Percentiles rank a stretch among this genome's conserved stretches.
phyloP scores from a whole-genome alignment of 2,329 filamentous ascomycete species.

The Coniosporium tulheliwenetii region DNA sequence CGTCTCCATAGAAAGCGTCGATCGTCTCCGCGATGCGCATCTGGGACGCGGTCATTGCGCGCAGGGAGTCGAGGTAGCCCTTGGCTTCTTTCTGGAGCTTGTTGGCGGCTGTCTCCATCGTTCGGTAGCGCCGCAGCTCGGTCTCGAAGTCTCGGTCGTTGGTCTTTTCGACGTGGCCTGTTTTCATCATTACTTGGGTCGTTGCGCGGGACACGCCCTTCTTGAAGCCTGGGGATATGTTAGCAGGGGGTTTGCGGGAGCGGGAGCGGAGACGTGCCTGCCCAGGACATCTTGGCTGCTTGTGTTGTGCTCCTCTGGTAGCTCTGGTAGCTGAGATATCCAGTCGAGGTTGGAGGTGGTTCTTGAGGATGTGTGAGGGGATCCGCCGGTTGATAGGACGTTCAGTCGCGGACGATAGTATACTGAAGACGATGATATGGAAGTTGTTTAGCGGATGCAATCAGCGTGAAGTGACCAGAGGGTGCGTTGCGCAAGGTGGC shows the following conservation, averaged over 20 bases:
- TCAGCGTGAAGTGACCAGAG: too few species aligned
- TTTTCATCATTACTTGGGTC: conserved; percentile 99
- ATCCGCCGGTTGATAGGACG: too few species aligned
- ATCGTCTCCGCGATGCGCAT: conserved; percentile 99
- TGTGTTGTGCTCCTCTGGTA: neutral
- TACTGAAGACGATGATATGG: too few species aligned
- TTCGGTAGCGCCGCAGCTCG: conserved; percentile 80
- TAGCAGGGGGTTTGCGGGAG: conserved; percentile 6
- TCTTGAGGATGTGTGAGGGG: too few species aligned
- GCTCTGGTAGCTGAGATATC: too few species aligned
- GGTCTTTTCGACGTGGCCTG: conserved; percentile 94
- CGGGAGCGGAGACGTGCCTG: conserved; percentile 30
- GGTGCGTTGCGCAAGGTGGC: too few species aligned
- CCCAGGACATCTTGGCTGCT: conserved; percentile 29
- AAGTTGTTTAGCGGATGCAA: too few species aligned
- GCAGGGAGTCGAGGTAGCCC: conserved; percentile 87
- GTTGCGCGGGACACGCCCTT: conserved; percentile 98
- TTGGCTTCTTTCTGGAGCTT: conserved; percentile 95
- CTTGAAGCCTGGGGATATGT: conserved; percentile 54
- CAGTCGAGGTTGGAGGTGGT: too few species aligned
- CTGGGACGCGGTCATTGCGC: conserved; percentile 98
- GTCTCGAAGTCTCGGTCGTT: conserved; percentile 98
- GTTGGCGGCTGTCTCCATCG: conserved; percentile 88
- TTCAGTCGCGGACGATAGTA: too few species aligned
- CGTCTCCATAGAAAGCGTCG: conserved; percentile 96